Percentiles rank a stretch among this genome's conserved stretches.
Conservation (phyloP, 2,329 filamentous ascomycete genomes). For the Penicillium vulpinum region DNA sequence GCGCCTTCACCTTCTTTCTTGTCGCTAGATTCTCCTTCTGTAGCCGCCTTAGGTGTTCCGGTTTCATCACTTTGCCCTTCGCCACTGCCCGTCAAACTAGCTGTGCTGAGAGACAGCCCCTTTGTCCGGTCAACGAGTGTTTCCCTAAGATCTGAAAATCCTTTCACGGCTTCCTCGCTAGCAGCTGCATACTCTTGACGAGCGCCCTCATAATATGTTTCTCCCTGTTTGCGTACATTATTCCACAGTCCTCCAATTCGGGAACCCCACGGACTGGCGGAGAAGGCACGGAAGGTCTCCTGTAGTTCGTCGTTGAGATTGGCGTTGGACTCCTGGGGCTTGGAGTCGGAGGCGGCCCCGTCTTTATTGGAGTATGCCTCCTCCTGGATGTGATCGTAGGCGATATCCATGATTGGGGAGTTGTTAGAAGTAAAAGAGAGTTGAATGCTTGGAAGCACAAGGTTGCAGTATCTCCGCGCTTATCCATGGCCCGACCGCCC, state of each 20-base stretch:
- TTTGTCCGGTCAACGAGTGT: slow-evolving; percentile 72
- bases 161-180: slow-evolving; percentile 77
- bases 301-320: slow-evolving; percentile 84
- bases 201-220: slow-evolving; percentile 81
- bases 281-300: slow-evolving; percentile 93
- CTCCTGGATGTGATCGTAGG: slow-evolving; percentile 95
- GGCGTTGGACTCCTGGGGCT: slow-evolving; percentile 37
- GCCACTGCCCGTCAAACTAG: slow-evolving; percentile 25
- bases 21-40: slow-evolving; percentile 19
- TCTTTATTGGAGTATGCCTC: slow-evolving; percentile 65
- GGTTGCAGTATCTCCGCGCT: slow-evolving; percentile 29
- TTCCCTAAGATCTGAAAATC: slow-evolving; percentile 69
- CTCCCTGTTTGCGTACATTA: slow-evolving; percentile 91
- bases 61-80: slow-evolving; percentile 31
- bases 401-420: slow-evolving; percentile 73
- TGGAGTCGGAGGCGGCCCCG: slow-evolving; percentile 45
- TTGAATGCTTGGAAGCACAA: slow-evolving; percentile 16
- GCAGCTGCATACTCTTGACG: slow-evolving; percentile 79
- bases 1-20: slow-evolving; percentile 28
- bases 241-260: slow-evolving; percentile 85
- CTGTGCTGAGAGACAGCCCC: slow-evolving; percentile 64
- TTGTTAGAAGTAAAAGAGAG: slow-evolving; percentile 3
- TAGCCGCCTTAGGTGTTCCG: slow-evolving; percentile 29
- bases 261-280: slow-evolving; percentile 85
- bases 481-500: slow-evolving; percentile 35